A percentile compares a stretch with the other conserved stretches of the same genome.
phyloP scores from a whole-genome alignment of 116 monocot species.

The Zostera marina region DNA sequence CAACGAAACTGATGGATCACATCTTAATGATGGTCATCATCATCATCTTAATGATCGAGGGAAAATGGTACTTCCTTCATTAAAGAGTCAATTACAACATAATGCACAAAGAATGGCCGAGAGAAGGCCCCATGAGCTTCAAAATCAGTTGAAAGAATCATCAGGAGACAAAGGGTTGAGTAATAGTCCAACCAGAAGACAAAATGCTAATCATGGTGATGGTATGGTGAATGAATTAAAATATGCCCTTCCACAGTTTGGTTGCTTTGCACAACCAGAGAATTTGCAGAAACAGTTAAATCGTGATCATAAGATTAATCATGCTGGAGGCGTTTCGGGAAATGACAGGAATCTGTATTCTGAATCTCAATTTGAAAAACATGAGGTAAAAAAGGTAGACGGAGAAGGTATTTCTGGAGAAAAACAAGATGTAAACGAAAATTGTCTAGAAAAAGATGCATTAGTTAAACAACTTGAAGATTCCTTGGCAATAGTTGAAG shows the following conservation, averaged over 20 bases:
- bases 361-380: neutral
- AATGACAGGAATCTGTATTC: neutral
- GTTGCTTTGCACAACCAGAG: neutral
- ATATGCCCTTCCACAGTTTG: neutral
- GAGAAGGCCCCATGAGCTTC: neutral
- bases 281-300: constrained; percentile 1
- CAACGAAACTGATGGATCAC: neutral
- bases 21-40: neutral
- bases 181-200: neutral
- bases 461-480: constrained; percentile 8
- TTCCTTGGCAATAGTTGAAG: constrained; percentile 12
- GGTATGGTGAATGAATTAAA: neutral
- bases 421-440: neutral
- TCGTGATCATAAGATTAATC: neutral
- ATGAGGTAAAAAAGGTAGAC: neutral
- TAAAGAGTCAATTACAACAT: neutral
- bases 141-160: neutral
- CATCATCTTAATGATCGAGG: neutral
- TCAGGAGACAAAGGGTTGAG: neutral
- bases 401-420: constrained; percentile 2
- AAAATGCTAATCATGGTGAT: neutral
- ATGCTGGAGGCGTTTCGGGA: too few relatives aligned
- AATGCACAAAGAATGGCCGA: neutral
- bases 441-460: neutral
- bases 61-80: neutral